These are phyloP conservation scores for Pleurotus djamor DNA, from an alignment of 768 basidiomycete species.

Conservation along the genomic window DNA sequence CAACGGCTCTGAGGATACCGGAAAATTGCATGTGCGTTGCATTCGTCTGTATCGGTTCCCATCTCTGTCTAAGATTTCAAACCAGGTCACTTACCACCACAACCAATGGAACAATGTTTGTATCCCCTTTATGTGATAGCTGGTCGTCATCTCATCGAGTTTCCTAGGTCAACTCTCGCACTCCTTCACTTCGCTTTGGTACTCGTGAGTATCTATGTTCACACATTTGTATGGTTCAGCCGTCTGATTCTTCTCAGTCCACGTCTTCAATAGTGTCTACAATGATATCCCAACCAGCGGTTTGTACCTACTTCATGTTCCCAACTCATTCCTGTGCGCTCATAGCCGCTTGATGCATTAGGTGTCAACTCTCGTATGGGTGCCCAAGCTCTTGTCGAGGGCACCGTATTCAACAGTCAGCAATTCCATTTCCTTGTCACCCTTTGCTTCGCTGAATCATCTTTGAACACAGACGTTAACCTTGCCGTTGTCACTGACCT, in stretches of 20 bases:
- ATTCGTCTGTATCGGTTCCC: background rate
- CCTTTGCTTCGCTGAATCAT: background rate
- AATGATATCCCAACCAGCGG: background rate
- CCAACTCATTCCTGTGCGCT: background rate
- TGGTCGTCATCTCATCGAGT: background rate
- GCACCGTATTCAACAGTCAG: background rate
- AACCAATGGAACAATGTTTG: background rate
- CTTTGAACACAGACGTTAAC: background rate
- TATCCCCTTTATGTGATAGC: background rate
- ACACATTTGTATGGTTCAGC: background rate
- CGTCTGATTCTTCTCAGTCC: background rate
- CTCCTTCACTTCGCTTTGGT: background rate
- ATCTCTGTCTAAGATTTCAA: background rate
- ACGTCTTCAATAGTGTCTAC: constrained; percentile 4
- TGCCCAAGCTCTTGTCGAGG: background rate
- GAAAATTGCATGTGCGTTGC: background rate
- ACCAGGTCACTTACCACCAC: constrained; percentile 1
- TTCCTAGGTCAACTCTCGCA: constrained; percentile 1
- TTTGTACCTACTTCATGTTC: background rate
- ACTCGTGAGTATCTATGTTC: background rate
- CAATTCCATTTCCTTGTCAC: background rate
- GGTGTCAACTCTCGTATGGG: constrained; percentile 4
- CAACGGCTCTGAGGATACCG: constrained; percentile 32
- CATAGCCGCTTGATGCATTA: background rate
- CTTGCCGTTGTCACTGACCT: constrained; percentile 3